Conservation (phyloP, 345 rosid species). For the Mercurialis annua region DNA sequence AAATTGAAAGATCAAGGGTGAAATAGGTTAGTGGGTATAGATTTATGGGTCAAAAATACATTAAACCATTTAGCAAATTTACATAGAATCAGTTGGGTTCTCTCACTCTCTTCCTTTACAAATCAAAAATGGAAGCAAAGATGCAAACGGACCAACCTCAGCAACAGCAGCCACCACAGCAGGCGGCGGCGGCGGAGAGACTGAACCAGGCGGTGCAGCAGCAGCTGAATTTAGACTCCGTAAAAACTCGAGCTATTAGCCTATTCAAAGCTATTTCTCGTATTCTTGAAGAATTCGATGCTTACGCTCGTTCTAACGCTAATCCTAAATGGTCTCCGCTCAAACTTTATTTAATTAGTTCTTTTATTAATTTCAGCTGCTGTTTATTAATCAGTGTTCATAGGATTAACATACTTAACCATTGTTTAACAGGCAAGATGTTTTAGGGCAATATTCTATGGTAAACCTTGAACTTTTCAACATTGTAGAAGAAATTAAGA, state of each 20-base stretch:
- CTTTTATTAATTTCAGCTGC: neutral
- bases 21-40: too few species aligned
- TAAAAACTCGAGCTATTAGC: conserved; percentile 75
- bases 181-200: conserved; percentile 44
- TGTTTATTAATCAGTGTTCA: neutral
- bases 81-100: too few species aligned
- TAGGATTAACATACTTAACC: neutral
- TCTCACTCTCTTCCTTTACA: neutral
- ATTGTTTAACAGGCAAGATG: conserved; percentile 65
- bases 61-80: too few species aligned
- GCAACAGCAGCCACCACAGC: conserved; percentile 19
- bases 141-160: conserved; percentile 23
- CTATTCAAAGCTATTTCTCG: conserved; percentile 80
- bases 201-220: conserved; percentile 62
- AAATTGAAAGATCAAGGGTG: too few species aligned
- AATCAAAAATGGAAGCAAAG: neutral
- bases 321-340: conserved; percentile 67
- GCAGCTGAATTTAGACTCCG: conserved; percentile 69
- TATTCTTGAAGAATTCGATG: conserved; percentile 84
- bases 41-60: too few species aligned
- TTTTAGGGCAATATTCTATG: conserved; percentile 87
- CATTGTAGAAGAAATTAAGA: conserved; percentile 76
- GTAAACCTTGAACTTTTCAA: conserved; percentile 90
- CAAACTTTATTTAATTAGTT: neutral
- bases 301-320: conserved; percentile 67